Evolutionary conservation across 2,329 filamentous ascomycete species (phyloP), one percentile per base, ranked within the genome.

Genomic region (Sporothrix inflata): DNA sequence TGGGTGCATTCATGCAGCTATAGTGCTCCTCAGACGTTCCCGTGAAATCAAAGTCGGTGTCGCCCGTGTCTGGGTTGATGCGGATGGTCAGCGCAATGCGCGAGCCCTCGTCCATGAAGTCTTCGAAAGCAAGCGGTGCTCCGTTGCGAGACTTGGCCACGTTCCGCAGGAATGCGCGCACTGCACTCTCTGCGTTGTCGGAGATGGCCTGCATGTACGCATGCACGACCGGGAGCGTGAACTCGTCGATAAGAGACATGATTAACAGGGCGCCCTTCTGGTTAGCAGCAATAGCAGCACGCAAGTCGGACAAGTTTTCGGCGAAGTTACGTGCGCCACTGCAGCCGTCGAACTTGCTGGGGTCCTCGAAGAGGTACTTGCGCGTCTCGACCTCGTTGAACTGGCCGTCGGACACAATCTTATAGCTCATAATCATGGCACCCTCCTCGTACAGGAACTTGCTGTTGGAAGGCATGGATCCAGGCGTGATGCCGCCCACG

Each of bases 141-240:
- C 77, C 77, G 24, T 45, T 69, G 27, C 73, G 73, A 90, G 90
- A 12, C 91, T 91, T 42, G 91, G 89, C 65, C 0, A 89, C 34
- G 2, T 86, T 84, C 77, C 91, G 93, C 27, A 95, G 83, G 4
- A 95, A 83, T 63, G 87, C 88, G 12, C 91, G 87, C 0, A 96
- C 93, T 16, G 89, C 90, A 0, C 88, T 83, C 76, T 93, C 92
- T 0, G 92, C 93, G 51, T 93, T 94, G 63, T 88, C 85, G 78
- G 94, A 92, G 71, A 95, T 94, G 61, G 87, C 90, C 60, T 86
- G 84, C 92, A 95, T 94, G 79, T 94, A 94, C 76, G 91, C 90
- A 74, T 92, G 89, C 4, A 73, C 92, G 0, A 91, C 89, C 1
- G 89, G 84, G 74, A 92, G 89, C 7, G 89, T 88, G 75, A 93